A percentile compares a stretch with the other conserved stretches of the same genome.
These are phyloP conservation scores for Exserohilum turcica DNA, from an alignment of 2,329 filamentous ascomycete genomes.

Conservation along the genomic window DNA sequence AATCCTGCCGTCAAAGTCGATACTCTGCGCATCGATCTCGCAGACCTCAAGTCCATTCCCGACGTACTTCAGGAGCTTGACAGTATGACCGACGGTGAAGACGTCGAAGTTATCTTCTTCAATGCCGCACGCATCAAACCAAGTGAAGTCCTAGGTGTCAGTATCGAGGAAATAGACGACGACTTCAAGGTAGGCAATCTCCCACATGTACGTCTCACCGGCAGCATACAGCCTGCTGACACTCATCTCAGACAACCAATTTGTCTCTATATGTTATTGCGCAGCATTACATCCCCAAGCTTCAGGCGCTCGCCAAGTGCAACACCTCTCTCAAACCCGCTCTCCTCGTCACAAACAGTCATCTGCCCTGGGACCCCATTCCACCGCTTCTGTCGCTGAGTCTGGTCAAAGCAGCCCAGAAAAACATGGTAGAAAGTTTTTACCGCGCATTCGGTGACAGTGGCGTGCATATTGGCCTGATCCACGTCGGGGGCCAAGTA, in stretches of 20 bases:
- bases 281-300: constrained; percentile 54
- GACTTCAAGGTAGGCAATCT: constrained; percentile 55
- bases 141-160: constrained; percentile 50
- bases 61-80: constrained; percentile 51
- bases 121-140: constrained; percentile 58
- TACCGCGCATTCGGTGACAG: constrained; percentile 49
- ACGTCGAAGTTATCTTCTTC: constrained; percentile 57
- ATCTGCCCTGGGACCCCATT: constrained; percentile 55
- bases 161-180: constrained; percentile 53
- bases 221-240: neutral
- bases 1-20: constrained; percentile 45
- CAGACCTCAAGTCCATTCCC: constrained; percentile 47
- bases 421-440: constrained; percentile 56
- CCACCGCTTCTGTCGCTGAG: constrained; percentile 57
- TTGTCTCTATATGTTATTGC: constrained; percentile 56
- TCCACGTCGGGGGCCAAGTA: constrained; percentile 55
- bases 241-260: constrained; percentile 49
- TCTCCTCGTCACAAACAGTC: constrained; percentile 57
- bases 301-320: constrained; percentile 39
- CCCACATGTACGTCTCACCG: neutral
- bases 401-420: constrained; percentile 58
- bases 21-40: constrained; percentile 54
- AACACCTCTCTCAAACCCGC: constrained; percentile 49
- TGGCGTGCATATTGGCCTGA: constrained; percentile 55
- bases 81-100: constrained; percentile 33